A percentile compares a stretch with the other conserved stretches of the same genome.
Evolutionary conservation across 176 grass and related monocot species (phyloP).

Genomic region (Aegilops sharonensis): DNA sequence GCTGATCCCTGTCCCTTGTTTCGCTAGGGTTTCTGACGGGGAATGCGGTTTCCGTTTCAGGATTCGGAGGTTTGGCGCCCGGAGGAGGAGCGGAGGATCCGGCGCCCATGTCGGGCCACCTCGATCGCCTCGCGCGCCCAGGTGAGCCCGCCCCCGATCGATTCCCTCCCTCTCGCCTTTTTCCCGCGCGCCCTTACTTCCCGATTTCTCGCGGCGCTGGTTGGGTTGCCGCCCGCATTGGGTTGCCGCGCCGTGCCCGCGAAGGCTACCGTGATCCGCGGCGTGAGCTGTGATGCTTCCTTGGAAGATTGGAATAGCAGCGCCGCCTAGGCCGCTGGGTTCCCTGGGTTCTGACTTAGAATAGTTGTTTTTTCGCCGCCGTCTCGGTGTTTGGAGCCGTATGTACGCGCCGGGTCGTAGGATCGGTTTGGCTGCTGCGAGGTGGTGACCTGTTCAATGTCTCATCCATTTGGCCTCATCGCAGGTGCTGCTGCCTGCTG

Average conservation of each 20-base stretch:
- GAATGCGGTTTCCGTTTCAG: conserved; percentile 70
- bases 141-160: conserved; percentile 35
- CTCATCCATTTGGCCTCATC: neutral
- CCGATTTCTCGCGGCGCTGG: neutral
- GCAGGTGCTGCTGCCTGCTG: neutral
- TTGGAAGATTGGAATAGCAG: neutral
- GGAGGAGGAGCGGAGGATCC: conserved; percentile 3
- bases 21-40: conserved; percentile 61
- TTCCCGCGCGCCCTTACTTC: neutral
- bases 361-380: neutral
- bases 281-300: neutral
- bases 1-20: no score
- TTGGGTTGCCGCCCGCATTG: neutral
- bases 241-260: neutral
- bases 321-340: neutral
- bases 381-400: neutral
- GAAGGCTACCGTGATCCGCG: neutral
- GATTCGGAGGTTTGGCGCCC: neutral
- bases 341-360: neutral
- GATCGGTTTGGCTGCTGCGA: neutral
- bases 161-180: neutral
- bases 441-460: conserved; percentile 20
- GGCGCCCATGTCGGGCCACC: conserved; percentile 70
- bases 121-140: conserved; percentile 78
- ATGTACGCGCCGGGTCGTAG: neutral